These are phyloP conservation scores for Orychophragmus violaceus DNA, from an alignment of 345 rosid species.

Conservation along the genomic window DNA sequence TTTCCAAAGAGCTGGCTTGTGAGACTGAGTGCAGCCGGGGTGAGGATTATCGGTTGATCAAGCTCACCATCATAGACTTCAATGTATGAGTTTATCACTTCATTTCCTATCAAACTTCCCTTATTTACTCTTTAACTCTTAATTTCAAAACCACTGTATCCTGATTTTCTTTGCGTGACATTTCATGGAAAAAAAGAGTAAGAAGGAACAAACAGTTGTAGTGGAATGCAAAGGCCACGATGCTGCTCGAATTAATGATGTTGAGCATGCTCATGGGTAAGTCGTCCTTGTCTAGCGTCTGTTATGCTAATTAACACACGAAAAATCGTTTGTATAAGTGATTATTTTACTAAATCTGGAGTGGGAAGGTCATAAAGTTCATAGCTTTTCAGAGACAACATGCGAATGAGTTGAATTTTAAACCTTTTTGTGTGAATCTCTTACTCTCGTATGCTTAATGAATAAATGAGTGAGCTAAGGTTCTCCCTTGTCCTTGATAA, in stretches of 20 bases:
- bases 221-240: conserved; percentile 96
- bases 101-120: background rate
- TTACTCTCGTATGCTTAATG: background rate
- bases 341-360: background rate
- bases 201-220: conserved; percentile 60
- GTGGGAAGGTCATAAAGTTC: background rate
- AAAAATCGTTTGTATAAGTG: background rate
- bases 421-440: background rate
- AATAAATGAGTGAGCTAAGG: background rate
- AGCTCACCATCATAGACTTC: conserved; percentile 74
- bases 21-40: conserved; percentile 96
- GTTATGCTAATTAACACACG: background rate
- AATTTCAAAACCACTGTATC: background rate
- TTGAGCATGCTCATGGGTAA: conserved; percentile 89
- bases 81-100: conserved; percentile 32
- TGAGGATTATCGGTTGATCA: conserved; percentile 84
- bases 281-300: conserved; percentile 3
- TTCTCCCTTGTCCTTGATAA: conserved; percentile 19
- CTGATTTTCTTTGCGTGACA: background rate
- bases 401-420: background rate
- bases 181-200: conserved; percentile 37
- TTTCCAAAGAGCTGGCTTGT: conserved; percentile 61
- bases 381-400: background rate
- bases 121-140: background rate
- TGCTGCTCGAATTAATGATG: conserved; percentile 71